Base-by-base conservation (phyloP, 2,329 filamentous ascomycete species). In the Amphichorda felina region DNA sequence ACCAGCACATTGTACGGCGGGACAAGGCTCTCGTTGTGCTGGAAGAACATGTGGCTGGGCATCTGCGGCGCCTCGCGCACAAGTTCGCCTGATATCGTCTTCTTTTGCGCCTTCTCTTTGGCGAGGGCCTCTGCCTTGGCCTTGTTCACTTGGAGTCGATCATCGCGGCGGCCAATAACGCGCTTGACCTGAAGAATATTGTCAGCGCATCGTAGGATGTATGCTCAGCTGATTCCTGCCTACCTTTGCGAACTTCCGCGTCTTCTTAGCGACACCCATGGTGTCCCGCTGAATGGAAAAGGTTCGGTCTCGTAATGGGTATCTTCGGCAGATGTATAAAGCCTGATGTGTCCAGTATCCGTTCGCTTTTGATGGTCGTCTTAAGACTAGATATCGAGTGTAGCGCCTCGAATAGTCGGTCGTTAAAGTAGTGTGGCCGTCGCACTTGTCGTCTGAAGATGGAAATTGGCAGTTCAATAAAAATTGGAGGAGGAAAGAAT, bases 221-320 rank as follows among this genome's bases (percentile, higher is more conserved):
- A 6, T 24, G 21, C 21, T 10, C 21, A 10, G 21, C 6, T 6
- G 21, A 10, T 24, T 10, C 10, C 21, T 17, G 10, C 61, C 40
- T 51, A 75, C 74, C 55, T 71, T 65, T 34, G 78, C 89, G 57
- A 94, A 96, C 66, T 95, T 95, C 65, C 88, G 79, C 36, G 85
- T 94, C 57, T 79, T 85, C 67, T 94, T 94, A 43, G 79, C 75
- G 47, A 87, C 75, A 61, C 87, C 88, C 89, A 95, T 95, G 42
- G 38, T 45, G 22, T 16, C 35, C 13, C 7, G 18, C 21, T 32
- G n/a, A 26, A 30, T n/a, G 33, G n/a, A n/a, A n/a, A n/a, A n/a
- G n/a, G n/a, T n/a, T n/a, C n/a, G n/a, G n/a, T n/a, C n/a, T n/a
- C n/a, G n/a, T n/a, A n/a, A n/a, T n/a, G n/a, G n/a, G n/a, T n/a